phyloP scores from a whole-genome alignment of 176 grass and related monocot species.

The Metroxylon sagu region DNA sequence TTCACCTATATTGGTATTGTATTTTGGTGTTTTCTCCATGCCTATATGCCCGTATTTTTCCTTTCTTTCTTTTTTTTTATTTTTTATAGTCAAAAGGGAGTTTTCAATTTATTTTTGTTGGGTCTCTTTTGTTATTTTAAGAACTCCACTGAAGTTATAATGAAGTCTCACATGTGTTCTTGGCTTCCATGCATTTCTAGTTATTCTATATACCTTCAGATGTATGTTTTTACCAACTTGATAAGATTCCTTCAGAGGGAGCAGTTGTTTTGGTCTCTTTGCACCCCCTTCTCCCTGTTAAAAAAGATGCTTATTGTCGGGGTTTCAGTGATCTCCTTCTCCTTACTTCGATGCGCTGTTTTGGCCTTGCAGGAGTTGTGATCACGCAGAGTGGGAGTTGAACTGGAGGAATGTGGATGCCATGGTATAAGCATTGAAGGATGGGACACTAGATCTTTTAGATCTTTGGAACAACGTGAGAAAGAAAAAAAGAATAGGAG shows the following conservation, averaged over 20 bases:
- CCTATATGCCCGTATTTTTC: too few species aligned
- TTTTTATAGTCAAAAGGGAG: too few species aligned
- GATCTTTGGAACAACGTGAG: constrained; percentile 19
- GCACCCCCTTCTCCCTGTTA: constrained; percentile 30
- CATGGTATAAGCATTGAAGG: background rate
- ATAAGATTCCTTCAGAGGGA: constrained; percentile 25
- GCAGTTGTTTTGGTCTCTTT: constrained; percentile 44
- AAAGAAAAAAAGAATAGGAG: background rate
- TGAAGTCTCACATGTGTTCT: constrained; percentile 23
- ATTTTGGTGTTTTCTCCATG: too few species aligned
- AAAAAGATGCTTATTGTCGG: constrained; percentile 44
- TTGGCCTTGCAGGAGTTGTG: constrained; percentile 43
- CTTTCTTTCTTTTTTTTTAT: too few species aligned
- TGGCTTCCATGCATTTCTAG: constrained; percentile 6
- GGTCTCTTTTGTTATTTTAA: constrained; percentile 11
- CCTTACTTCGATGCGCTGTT: constrained; percentile 23
- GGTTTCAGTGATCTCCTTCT: constrained; percentile 15
- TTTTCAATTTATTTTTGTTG: background rate
- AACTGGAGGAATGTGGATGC: constrained; percentile 51
- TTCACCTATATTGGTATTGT: too few species aligned
- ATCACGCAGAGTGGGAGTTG: constrained; percentile 14
- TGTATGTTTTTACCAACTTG: constrained; percentile 14
- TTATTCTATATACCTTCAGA: background rate
- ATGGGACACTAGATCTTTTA: constrained; percentile 36
- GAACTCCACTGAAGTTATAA: background rate